Evolutionary conservation across 73 alveolate species (phyloP).

Genomic region (Chromera velia): DNA sequence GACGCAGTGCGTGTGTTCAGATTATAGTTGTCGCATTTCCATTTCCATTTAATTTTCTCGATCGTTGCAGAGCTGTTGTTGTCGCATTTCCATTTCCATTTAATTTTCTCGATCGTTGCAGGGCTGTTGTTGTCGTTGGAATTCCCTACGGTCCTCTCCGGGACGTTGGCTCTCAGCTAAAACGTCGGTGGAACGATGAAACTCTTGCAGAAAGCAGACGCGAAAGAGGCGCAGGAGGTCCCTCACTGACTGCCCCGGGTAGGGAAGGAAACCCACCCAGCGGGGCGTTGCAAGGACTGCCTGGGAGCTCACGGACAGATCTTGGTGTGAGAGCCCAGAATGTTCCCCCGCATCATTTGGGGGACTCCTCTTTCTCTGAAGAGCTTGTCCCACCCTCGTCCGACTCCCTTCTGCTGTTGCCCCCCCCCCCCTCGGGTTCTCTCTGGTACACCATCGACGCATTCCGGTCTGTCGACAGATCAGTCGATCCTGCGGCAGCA

Average conservation of each 20-base stretch:
- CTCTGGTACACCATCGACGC: too few relatives aligned
- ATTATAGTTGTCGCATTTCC: neutral
- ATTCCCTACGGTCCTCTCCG: constrained; percentile 5
- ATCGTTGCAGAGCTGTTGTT: neutral
- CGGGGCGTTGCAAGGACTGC: neutral
- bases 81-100: too few relatives aligned
- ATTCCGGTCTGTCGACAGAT: too few relatives aligned
- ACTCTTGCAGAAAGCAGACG: neutral
- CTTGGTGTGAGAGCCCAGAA: neutral
- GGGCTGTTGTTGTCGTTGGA: neutral
- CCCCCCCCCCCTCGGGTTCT: too few relatives aligned
- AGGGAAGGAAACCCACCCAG: neutral
- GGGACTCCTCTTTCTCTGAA: too few relatives aligned
- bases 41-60: neutral
- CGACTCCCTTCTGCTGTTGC: too few relatives aligned
- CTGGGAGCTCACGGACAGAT: neutral
- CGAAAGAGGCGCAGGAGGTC: neutral
- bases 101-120: neutral
- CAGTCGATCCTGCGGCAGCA: too few relatives aligned
- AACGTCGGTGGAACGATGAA: constrained; percentile 14
- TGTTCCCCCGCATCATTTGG: neutral
- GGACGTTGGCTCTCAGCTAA: constrained; percentile 11
- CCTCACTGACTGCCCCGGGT: too few relatives aligned
- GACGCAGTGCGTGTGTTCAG: too few relatives aligned
- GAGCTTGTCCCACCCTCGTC: too few relatives aligned